phyloP scores from a whole-genome alignment of 2,329 filamentous ascomycete species.

The Talaromyces atroroseus region DNA sequence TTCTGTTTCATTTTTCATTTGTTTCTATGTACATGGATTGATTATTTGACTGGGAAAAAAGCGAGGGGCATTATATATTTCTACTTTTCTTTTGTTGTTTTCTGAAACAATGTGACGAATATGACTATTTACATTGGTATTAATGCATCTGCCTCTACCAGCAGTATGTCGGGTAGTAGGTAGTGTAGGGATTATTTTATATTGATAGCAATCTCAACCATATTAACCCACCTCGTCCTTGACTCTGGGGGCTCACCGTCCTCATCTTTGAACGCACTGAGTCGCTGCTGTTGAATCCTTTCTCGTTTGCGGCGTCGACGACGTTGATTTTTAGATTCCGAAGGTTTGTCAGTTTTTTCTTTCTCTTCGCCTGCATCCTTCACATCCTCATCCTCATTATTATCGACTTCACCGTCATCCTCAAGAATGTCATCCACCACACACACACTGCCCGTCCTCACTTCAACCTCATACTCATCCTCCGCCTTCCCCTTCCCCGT shows the following conservation, averaged over 20 bases:
- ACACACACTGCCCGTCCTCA: slow-evolving; percentile 52
- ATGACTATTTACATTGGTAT: neutral
- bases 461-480: slow-evolving; percentile 45
- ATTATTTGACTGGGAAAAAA: neutral
- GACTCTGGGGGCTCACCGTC: slow-evolving; percentile 38
- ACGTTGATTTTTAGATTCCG: slow-evolving; percentile 14
- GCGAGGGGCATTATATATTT: neutral
- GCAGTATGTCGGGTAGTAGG: neutral
- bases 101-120: neutral
- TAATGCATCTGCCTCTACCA: neutral
- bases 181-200: slow-evolving; percentile 28
- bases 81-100: neutral
- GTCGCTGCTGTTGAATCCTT: slow-evolving; percentile 19
- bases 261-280: slow-evolving; percentile 21
- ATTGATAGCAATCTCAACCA: slow-evolving; percentile 41
- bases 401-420: slow-evolving; percentile 14
- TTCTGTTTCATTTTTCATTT: neutral
- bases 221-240: slow-evolving; percentile 43
- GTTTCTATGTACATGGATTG: slow-evolving; percentile 5
- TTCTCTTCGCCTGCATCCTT: slow-evolving; percentile 15
- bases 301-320: slow-evolving; percentile 23
- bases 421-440: slow-evolving; percentile 57
- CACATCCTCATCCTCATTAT: slow-evolving; percentile 11
- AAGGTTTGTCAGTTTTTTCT: slow-evolving; percentile 4
- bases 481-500: slow-evolving; percentile 26